These are phyloP conservation scores for Ganoderma sp. DNA, from an alignment of 1,284 basidiomycete species.

Conservation along the genomic window DNA sequence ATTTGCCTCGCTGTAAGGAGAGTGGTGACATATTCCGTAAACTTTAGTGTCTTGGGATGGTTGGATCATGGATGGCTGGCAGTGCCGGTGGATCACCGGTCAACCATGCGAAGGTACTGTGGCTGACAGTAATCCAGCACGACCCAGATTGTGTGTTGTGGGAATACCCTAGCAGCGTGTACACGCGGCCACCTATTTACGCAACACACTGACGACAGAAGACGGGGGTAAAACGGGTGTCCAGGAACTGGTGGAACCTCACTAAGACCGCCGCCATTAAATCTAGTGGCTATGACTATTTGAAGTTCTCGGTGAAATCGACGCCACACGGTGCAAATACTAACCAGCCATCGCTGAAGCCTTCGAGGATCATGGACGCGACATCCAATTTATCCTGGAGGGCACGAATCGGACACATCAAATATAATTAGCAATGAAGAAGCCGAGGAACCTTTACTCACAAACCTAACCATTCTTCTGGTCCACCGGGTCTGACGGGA, in stretches of 20 bases:
- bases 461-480: background rate
- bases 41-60: background rate
- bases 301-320: too few relatives aligned
- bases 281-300: background rate
- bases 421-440: background rate
- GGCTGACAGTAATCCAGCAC: too few relatives aligned
- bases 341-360: too few relatives aligned
- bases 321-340: too few relatives aligned
- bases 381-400: too few relatives aligned
- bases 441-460: background rate
- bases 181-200: background rate
- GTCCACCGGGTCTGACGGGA: background rate
- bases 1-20: background rate
- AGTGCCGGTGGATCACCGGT: background rate
- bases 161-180: too few relatives aligned
- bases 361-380: too few relatives aligned
- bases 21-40: background rate
- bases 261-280: background rate
- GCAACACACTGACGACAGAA: background rate
- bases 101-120: too few relatives aligned
- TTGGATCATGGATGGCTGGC: too few relatives aligned
- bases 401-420: background rate
- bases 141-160: too few relatives aligned
- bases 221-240: background rate
- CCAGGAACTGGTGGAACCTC: background rate